These are phyloP conservation scores for Carpinus viminea DNA, from an alignment of 306 rosid species.

Conservation along the genomic window DNA sequence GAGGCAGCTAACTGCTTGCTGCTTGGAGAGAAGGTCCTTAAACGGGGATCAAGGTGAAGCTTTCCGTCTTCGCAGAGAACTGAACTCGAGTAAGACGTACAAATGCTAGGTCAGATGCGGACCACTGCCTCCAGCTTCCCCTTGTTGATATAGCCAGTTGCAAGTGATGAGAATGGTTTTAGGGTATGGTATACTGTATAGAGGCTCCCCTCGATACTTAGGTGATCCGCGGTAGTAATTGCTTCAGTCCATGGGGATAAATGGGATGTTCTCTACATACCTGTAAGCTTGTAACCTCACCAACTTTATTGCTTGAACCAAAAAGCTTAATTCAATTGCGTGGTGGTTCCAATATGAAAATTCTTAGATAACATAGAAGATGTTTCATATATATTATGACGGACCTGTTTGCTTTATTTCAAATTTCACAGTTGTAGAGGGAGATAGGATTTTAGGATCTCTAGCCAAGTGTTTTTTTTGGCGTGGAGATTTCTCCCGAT, in stretches of 20 bases:
- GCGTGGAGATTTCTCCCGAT: too few species aligned
- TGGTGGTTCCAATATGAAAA: neutral
- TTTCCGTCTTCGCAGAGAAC: slow-evolving; percentile 75
- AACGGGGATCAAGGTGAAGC: slow-evolving; percentile 92
- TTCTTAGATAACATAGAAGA: neutral
- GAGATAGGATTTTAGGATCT: too few species aligned
- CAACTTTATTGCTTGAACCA: neutral
- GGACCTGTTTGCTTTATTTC: neutral
- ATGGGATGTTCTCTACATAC: neutral
- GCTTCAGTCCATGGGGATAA: neutral
- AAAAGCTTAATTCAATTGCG: neutral
- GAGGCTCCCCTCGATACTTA: slow-evolving; percentile 16
- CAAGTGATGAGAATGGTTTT: slow-evolving; percentile 12
- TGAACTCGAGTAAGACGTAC: slow-evolving; percentile 49
- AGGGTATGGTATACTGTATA: slow-evolving; percentile 11
- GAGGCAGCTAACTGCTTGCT: slow-evolving; percentile 87
- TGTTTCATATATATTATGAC: neutral
- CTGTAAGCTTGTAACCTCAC: neutral
- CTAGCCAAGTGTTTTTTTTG: too few species aligned
- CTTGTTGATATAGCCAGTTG: slow-evolving; percentile 22
- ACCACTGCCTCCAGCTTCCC: slow-evolving; percentile 20
- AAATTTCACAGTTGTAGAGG: neutral
- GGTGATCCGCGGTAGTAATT: neutral
- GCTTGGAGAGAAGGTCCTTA: slow-evolving; percentile 73
- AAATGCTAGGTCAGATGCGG: slow-evolving; percentile 41